Percentiles rank a stretch among this genome's conserved stretches.
phyloP scores from a whole-genome alignment of 306 rosid genomes.

The Biancaea sappan region DNA sequence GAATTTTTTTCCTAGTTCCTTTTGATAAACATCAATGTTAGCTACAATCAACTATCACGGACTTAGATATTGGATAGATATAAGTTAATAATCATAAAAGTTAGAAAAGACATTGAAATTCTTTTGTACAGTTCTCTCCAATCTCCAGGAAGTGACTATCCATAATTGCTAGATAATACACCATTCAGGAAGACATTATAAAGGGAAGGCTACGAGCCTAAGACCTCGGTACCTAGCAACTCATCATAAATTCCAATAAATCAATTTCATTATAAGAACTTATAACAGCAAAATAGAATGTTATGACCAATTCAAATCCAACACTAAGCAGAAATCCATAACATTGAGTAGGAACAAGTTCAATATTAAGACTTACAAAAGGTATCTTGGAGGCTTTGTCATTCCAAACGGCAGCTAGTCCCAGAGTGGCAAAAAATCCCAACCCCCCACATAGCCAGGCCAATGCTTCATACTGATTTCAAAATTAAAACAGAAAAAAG shows the following conservation, averaged over 20 bases:
- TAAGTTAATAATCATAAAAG: background rate
- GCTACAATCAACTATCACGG: background rate
- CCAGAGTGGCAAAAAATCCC: conserved; percentile 70
- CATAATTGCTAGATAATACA: background rate
- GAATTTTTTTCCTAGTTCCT: background rate
- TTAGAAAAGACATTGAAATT: background rate
- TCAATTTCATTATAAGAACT: background rate
- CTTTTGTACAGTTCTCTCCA: background rate
- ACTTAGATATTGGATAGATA: background rate
- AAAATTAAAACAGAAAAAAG: background rate
- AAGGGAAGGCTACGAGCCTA: background rate
- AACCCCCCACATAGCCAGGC: conserved; percentile 96
- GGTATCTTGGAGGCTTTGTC: conserved; percentile 91
- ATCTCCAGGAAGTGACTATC: background rate
- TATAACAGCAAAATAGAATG: background rate
- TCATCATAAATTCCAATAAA: background rate
- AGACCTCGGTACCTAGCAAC: background rate
- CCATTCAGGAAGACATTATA: background rate
- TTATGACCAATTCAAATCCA: background rate
- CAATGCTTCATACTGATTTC: conserved; percentile 84
- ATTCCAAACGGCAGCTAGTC: conserved; percentile 83
- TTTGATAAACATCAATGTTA: background rate
- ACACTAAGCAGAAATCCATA: background rate
- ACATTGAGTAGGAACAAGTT: background rate
- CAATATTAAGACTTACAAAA: conserved; percentile 53